Base-by-base conservation (phyloP, 2,329 filamentous ascomycete species). In the Colletotrichum sp. region DNA sequence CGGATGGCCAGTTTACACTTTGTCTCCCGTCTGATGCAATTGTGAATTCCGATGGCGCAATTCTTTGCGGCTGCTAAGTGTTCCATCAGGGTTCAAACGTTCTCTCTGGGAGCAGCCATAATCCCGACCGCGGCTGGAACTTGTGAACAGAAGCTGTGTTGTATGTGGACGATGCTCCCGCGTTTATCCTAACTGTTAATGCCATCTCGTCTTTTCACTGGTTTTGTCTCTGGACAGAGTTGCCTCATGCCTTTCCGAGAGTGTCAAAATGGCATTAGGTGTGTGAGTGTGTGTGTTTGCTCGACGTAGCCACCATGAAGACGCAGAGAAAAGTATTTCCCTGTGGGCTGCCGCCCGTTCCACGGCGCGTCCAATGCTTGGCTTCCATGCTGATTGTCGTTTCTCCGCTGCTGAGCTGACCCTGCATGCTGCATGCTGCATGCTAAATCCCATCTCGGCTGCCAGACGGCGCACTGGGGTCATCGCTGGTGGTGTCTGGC, bases 11-110 rank as follows among this genome's bases (percentile, higher is more conserved):
- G 28, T 60, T 68, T 52, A n/a, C 8, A 16, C 16, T 28, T 10
- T 21, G 9, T n/a, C 12, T 18, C 9, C 15, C 13, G 34, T 38
- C 48, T 73, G 71, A 65, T 73, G 71, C 71, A 73, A 73, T 73
- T 65, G 52, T 18, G 65, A 56, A 66, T 43, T 36, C 72, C 72
- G 69, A 75, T 66, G 68, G 72, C 72, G 72, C 68, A 71, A 66
- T 66, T 56, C 43, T 28, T 24, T 13, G 24, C 26, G 6, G 30
- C 56, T 24, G 66, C 38, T n/a, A 30, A 52, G n/a, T 26, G 30
- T n/a, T 70, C 32, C 55, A 21, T 36, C 21, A 21, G 56, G n/a
- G 60, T 56, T 56, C 65, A 56, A 34, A 67, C 16, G 13, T 16
- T 9, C 43, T 21, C 2, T 48, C 1, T 48, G 21, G 15, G 32